Base-by-base conservation (phyloP, 2,329 filamentous ascomycete species). In the Tolypocladium tropicale region DNA sequence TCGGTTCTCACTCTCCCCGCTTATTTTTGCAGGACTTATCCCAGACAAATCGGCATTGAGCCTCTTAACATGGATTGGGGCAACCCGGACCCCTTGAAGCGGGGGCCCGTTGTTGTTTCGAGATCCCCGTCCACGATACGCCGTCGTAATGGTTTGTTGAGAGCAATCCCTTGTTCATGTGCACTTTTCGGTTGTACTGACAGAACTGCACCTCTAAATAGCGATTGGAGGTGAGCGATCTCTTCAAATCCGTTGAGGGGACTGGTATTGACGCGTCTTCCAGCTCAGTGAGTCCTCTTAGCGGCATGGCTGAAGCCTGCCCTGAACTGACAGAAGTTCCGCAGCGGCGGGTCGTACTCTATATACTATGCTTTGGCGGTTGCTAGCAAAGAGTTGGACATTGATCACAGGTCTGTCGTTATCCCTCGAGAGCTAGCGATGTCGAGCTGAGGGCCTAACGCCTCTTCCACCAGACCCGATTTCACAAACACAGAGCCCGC, bases 321-420 rank as follows among this genome's bases (percentile, higher is more conserved):
- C 30, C 33, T 54, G n/a, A 56, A 32, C 37, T 57, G 21, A 53
- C 39, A 34, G 23, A 12, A 10, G 16, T 37, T n/a, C 9, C 14
- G 7, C 49, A 75, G 73, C 41, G 93, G 94, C 60, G 93, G 94
- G 56, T 96, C 91, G 5, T 97, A 99, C 71, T 91, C 90, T 59
- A 93, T 96, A 61, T 97, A 97, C 75, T 91, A 95, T 68, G 93
- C 93, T 25, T 80, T 97, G 32, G 93, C 93, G 14, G 85, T 97
- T 61, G 93, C 93, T 25, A 94, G 90, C 68, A 92, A 93, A 65
- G 88, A 97, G 68, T 81, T 97, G 57, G 84, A 90, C 59, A 79
- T 84, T 43, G 86, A 95, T 63, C 92, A 96, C 72, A 88, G 73
- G 80, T 81, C 67, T 11, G 61, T 59, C 23, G 16, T 28, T 25